A percentile compares a stretch with the other conserved stretches of the same genome.
Evolutionary conservation across 176 grass and related monocot genomes (phyloP).

Genomic region (Miscanthus lutarioriparius): DNA sequence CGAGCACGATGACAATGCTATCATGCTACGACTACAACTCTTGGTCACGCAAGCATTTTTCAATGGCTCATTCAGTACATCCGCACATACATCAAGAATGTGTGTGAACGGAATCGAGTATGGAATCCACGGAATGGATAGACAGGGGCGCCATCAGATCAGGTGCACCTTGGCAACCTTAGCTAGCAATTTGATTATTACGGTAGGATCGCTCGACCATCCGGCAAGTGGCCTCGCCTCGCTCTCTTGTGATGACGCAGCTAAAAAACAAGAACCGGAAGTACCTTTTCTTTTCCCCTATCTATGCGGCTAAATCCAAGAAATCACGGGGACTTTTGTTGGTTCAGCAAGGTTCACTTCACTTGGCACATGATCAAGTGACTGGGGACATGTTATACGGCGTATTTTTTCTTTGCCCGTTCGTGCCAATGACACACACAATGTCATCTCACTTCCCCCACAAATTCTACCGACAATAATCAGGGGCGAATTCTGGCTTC

Average conservation of each 20-base stretch:
- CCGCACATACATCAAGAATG: conserved; percentile 24
- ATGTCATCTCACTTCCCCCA: background rate
- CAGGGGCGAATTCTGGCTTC: background rate
- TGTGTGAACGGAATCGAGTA: conserved; percentile 49
- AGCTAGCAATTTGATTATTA: conserved; percentile 26
- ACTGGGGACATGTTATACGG: background rate
- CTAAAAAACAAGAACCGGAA: conserved; percentile 18
- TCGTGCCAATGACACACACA: background rate
- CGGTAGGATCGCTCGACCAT: background rate
- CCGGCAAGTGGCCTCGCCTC: conserved; percentile 11
- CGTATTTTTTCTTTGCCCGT: background rate
- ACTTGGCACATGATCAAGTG: conserved; percentile 6
- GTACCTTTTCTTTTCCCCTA: background rate
- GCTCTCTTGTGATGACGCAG: background rate
- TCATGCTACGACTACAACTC: background rate
- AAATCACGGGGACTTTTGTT: background rate
- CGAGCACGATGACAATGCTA: background rate
- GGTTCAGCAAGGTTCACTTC: conserved; percentile 23
- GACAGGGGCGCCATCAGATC: background rate
- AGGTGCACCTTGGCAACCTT: conserved; percentile 26
- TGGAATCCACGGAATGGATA: conserved; percentile 27
- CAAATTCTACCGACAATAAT: background rate
- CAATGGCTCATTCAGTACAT: background rate
- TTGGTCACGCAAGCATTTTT: background rate
- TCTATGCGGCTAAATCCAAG: background rate